Base-by-base conservation (phyloP, 2,329 filamentous ascomycete species). In the Aspergillus clavatus region DNA sequence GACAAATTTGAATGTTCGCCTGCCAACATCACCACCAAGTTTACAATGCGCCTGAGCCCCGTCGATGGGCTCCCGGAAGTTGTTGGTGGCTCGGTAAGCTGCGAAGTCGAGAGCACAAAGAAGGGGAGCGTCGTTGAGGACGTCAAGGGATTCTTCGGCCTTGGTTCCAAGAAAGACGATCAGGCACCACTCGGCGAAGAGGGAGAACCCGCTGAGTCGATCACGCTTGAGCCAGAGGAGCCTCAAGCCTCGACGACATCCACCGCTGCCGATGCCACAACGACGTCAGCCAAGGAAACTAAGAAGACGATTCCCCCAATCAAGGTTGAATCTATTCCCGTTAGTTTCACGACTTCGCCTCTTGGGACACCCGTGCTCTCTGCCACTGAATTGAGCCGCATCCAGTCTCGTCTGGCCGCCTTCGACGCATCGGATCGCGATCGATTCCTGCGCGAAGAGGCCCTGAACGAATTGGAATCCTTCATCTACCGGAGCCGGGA, bases 121-220 rank as follows among this genome's bases (percentile, higher is more conserved):
- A 88, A 89, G 65, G 87, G 87, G 52, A 83, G 85, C 41, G 80
- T 97, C 39, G 87, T 96, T 38, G 91, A 95, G 61, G 90, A 89
- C 35, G 88, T 97, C 54, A 98, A 98, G 77, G 94, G 90, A 53
- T 80, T 96, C 51, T 94, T 98, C 62, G 93, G 93, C 5, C 90
- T 97, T 63, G 93, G 91, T 21, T 87, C 87, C 60, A 89, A 88
- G 71, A 95, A 95, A 71, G 86, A 86, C 52, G 87, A 91, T 45
- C 86, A 95, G 69, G 77, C 79, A 51, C 72, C 79, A 6, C 62
- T 95, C 26, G 78, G 80, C 47, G 86, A 84, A 39, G 78, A 78
- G 18, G 80, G 77, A 33, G 66, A 71, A 21, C 62, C 70, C 2
- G 74, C 77, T 43, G 74, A 71, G 54, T 66, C 74, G 8, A 71